phyloP scores from a whole-genome alignment of 805 yeast genomes.

The Ogataea paraovalis region DNA sequence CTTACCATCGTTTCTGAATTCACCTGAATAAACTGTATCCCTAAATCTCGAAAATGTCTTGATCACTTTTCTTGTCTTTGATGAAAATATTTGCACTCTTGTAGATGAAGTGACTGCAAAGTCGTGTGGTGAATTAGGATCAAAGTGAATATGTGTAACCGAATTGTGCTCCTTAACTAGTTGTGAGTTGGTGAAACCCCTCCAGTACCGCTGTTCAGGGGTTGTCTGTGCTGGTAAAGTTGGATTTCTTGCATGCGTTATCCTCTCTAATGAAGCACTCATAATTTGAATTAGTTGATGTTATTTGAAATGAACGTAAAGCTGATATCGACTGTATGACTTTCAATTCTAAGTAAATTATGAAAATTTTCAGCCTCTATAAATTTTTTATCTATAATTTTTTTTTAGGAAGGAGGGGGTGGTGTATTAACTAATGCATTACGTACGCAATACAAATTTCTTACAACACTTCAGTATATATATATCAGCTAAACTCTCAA shows the following conservation, averaged over 20 bases:
- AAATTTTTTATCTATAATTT: too few species aligned
- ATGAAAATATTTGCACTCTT: conserved; percentile 85
- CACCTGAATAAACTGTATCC: conserved; percentile 89
- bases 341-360: too few species aligned
- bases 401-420: too few species aligned
- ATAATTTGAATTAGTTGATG: too few species aligned
- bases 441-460: too few species aligned
- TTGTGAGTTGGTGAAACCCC: conserved; percentile 79
- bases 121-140: conserved; percentile 81
- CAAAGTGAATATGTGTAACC: conserved; percentile 81
- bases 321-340: too few species aligned
- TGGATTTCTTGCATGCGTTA: conserved; percentile 64
- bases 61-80: conserved; percentile 88
- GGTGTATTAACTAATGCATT: too few species aligned
- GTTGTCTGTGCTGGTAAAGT: conserved; percentile 80
- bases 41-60: conserved; percentile 85
- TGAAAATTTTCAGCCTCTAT: too few species aligned
- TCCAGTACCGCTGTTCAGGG: conserved; percentile 93
- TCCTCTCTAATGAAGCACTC: conserved; percentile 71
- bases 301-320: too few species aligned
- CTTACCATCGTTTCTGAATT: conserved; percentile 87
- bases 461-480: too few species aligned
- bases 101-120: conserved; percentile 92
- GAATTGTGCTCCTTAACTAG: conserved; percentile 92
- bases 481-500: too few species aligned